A percentile compares a stretch with the other conserved stretches of the same genome.
Conservation (phyloP, 2,329 filamentous ascomycete genomes). For the Microdochium nivale region DNA sequence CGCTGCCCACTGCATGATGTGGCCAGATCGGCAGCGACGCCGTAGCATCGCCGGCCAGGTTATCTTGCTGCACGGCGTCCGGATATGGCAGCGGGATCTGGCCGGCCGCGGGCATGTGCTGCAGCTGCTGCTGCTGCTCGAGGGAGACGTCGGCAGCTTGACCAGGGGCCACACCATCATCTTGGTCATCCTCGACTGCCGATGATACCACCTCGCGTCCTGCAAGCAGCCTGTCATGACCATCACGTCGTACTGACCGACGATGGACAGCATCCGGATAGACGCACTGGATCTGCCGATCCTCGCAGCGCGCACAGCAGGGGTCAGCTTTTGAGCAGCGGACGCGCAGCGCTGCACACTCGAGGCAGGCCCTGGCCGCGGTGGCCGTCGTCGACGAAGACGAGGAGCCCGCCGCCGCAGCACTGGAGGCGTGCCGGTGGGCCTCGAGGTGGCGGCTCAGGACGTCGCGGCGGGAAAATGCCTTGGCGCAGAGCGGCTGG, state of each 20-base stretch:
- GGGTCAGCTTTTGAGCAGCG: slow-evolving; percentile 5
- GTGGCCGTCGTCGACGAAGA: no score
- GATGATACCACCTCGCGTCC: no score
- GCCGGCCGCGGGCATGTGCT: not conserved
- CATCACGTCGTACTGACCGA: not conserved
- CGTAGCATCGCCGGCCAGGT: not conserved
- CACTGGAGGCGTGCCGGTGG: slow-evolving; percentile 1
- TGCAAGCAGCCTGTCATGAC: no score
- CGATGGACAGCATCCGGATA: no score
- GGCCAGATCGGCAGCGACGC: no score
- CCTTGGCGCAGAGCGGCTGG: slow-evolving; percentile 2
- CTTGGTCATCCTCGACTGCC: no score
- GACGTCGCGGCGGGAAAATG: slow-evolving; percentile 5
- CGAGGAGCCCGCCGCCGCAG: no score
- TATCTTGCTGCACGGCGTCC: not conserved
- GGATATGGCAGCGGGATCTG: not conserved
- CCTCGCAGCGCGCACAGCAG: slow-evolving; percentile 6
- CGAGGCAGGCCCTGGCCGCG: slow-evolving; percentile 4
- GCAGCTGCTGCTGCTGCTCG: not conserved
- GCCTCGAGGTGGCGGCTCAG: slow-evolving; percentile 3
- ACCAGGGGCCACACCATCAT: no score
- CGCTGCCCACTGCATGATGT: not conserved
- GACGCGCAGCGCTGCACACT: slow-evolving; percentile 6
- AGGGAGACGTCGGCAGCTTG: not conserved
- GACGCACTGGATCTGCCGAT: slow-evolving; percentile 3